Evolutionary conservation across 208 protist species (phyloP).

Genomic region (Leishmania tarentolae): DNA sequence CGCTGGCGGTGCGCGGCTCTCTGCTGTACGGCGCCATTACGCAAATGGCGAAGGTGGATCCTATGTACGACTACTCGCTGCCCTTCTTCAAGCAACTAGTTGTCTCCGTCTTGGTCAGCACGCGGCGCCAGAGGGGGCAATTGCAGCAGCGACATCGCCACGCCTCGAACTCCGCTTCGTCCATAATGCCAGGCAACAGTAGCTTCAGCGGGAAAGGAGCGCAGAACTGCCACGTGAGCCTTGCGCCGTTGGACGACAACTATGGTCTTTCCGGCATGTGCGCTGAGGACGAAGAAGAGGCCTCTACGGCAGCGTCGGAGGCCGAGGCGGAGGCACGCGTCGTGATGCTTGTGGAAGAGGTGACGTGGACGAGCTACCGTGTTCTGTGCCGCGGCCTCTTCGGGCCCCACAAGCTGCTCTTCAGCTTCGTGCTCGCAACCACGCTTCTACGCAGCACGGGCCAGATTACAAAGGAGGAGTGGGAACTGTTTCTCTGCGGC

Average conservation of each 20-base stretch:
- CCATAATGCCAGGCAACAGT: neutral
- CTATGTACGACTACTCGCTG: slow-evolving; percentile 94
- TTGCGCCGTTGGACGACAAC: neutral
- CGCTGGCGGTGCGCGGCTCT: slow-evolving; percentile 92
- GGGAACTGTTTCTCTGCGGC: slow-evolving; percentile 86
- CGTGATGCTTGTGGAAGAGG: slow-evolving; percentile 68
- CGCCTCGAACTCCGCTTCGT: slow-evolving; percentile 14
- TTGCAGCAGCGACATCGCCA: slow-evolving; percentile 1
- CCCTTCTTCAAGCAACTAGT: slow-evolving; percentile 93
- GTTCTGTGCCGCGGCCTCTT: slow-evolving; percentile 96
- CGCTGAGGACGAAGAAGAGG: slow-evolving; percentile 30
- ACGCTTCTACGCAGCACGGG: slow-evolving; percentile 71
- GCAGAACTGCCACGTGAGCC: slow-evolving; percentile 2
- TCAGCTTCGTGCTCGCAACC: slow-evolving; percentile 91
- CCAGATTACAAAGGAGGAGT: slow-evolving; percentile 73
- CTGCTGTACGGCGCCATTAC: slow-evolving; percentile 96
- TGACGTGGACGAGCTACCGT: slow-evolving; percentile 87
- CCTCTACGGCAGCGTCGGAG: slow-evolving; percentile 11
- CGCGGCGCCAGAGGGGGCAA: slow-evolving; percentile 27
- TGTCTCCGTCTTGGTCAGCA: slow-evolving; percentile 78
- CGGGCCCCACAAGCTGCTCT: slow-evolving; percentile 93
- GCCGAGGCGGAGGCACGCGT: slow-evolving; percentile 64
- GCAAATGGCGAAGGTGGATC: slow-evolving; percentile 87
- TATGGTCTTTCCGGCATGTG: neutral
- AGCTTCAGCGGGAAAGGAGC: neutral